These are phyloP conservation scores for Coccinonectria pachysandricola DNA, from an alignment of 2,329 filamentous ascomycete genomes.

Conservation along the genomic window DNA sequence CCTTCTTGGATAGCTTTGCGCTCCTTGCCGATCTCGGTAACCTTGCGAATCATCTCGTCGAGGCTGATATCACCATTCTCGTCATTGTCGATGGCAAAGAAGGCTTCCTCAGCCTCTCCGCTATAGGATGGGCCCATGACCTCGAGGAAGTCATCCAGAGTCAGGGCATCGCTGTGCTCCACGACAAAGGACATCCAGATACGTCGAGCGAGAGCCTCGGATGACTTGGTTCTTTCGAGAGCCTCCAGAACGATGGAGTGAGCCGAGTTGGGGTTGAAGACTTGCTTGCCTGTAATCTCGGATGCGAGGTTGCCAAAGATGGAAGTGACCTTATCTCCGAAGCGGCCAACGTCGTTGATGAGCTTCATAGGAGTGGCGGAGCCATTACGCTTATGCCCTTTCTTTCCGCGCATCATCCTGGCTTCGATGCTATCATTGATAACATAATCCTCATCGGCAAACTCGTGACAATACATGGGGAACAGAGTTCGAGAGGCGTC, in stretches of 20 bases:
- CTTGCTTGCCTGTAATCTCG: conserved; percentile 89
- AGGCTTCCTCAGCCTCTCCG: conserved; percentile 76
- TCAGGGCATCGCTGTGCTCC: conserved; percentile 74
- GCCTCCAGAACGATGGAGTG: conserved; percentile 86
- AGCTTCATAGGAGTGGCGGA: conserved; percentile 69
- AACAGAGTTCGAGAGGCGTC: conserved; percentile 84
- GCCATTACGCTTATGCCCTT: conserved; percentile 39
- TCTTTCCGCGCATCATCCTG: conserved; percentile 50
- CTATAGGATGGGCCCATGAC: conserved; percentile 70
- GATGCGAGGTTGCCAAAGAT: conserved; percentile 88
- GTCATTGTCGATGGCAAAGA: conserved; percentile 71
- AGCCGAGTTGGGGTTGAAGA: conserved; percentile 85
- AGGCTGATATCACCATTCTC: conserved; percentile 89
- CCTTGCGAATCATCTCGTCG: conserved; percentile 87
- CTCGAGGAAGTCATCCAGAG: conserved; percentile 71
- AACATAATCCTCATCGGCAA: conserved; percentile 80
- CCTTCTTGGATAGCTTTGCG: conserved; percentile 82
- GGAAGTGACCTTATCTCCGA: conserved; percentile 89
- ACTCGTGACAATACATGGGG: conserved; percentile 85
- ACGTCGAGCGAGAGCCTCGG: conserved; percentile 85
- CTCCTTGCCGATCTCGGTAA: conserved; percentile 74
- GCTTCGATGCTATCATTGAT: conserved; percentile 73
- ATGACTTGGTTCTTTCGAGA: conserved; percentile 70
- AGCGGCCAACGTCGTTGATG: conserved; percentile 64
- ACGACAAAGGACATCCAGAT: conserved; percentile 98